Evolutionary conservation across 306 rosid species (phyloP).

Genomic region (Castanospermum australe): DNA sequence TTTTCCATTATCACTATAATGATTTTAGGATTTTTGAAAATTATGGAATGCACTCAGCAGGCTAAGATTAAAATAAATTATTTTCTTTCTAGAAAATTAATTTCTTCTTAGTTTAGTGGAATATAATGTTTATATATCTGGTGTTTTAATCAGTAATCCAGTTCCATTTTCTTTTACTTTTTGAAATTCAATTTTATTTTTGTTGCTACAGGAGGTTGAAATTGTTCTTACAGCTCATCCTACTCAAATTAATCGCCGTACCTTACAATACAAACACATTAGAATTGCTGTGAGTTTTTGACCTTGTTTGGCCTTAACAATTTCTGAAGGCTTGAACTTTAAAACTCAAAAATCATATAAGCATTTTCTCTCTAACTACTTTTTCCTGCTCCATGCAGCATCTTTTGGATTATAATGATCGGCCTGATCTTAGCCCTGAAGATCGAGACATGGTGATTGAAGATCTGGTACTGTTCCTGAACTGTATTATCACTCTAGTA

Average conservation of each 20-base stretch:
- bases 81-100: not conserved
- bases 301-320: not conserved
- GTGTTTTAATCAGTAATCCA: constrained; percentile 1
- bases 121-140: not conserved
- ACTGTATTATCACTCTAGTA: constrained; percentile 34
- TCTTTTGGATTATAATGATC: constrained; percentile 80
- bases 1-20: not conserved
- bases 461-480: constrained; percentile 72
- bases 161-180: constrained; percentile 3
- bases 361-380: constrained; percentile 28
- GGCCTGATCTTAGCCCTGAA: constrained; percentile 79
- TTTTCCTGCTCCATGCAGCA: constrained; percentile 47
- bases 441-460: constrained; percentile 89
- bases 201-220: constrained; percentile 72
- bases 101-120: not conserved
- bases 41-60: not conserved
- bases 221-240: constrained; percentile 99
- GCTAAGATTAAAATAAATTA: not conserved
- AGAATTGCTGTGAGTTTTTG: constrained; percentile 70
- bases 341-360: constrained; percentile 16
- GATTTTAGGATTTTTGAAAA: not conserved
- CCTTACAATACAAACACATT: constrained; percentile 84
- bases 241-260: constrained; percentile 94
- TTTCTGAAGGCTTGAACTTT: not conserved
- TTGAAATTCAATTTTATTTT: constrained; percentile 10